phyloP scores from a whole-genome alignment of 2,329 filamentous ascomycete genomes.

The Xylaria sp. region DNA sequence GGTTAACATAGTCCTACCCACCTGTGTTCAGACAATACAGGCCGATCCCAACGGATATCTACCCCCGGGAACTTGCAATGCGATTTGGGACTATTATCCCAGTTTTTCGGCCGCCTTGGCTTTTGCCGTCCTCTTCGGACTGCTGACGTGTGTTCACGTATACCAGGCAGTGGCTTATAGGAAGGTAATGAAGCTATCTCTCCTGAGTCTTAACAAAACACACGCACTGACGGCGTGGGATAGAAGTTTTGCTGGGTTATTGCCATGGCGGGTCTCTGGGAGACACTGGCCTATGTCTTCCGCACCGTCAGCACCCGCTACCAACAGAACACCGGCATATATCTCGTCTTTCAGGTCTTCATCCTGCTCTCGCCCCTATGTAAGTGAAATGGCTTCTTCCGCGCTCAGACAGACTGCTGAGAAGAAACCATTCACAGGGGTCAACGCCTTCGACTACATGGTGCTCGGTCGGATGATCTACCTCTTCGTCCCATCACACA shows the following conservation, averaged over 20 bases:
- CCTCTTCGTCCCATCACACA: constrained; percentile 43
- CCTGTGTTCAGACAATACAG: constrained; percentile 40
- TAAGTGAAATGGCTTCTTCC: constrained; percentile 14
- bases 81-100: constrained; percentile 40
- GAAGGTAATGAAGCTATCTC: constrained; percentile 24
- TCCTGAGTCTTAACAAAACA: not conserved
- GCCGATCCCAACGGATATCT: constrained; percentile 40
- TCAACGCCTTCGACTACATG: constrained; percentile 54
- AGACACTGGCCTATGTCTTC: constrained; percentile 35
- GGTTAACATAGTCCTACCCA: constrained; percentile 37
- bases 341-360: constrained; percentile 33
- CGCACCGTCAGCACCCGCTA: constrained; percentile 33
- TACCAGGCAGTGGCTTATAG: constrained; percentile 30
- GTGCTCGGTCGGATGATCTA: constrained; percentile 49
- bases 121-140: constrained; percentile 35
- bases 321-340: constrained; percentile 31
- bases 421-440: constrained; percentile 30
- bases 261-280: constrained; percentile 41
- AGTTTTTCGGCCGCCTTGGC: constrained; percentile 35
- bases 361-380: constrained; percentile 37
- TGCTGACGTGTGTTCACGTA: constrained; percentile 20
- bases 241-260: constrained; percentile 42
- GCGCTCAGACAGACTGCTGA: not conserved
- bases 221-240: not conserved
- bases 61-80: constrained; percentile 34